These are phyloP conservation scores for Blastocladiella emersonii DNA, from an alignment of 371 early-diverging fungal genomes.

Conservation along the genomic window DNA sequence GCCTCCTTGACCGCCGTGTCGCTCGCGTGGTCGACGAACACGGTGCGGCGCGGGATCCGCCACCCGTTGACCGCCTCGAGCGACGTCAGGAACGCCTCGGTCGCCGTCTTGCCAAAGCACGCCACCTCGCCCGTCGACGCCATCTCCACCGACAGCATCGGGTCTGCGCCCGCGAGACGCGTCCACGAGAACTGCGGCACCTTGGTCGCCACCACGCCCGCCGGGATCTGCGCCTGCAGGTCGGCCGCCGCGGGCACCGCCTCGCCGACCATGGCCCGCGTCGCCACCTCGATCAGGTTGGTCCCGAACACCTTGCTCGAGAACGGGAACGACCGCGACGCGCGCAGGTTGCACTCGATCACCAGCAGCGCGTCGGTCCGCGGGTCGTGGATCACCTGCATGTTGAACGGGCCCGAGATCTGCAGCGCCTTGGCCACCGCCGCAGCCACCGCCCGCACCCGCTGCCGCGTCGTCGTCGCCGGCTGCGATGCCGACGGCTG, in stretches of 20 bases:
- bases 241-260: conserved; percentile 37
- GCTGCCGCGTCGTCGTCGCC: conserved; percentile 19
- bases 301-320: conserved; percentile 82
- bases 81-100: conserved; percentile 90
- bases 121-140: conserved; percentile 97
- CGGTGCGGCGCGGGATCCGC: too few relatives aligned
- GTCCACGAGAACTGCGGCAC: conserved; percentile 93
- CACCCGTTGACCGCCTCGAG: conserved; percentile 28
- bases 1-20: too few relatives aligned
- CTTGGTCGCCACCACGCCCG: conserved; percentile 74
- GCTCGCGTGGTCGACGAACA: too few relatives aligned
- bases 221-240: conserved; percentile 17
- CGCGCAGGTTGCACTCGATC: conserved; percentile 93
- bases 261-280: conserved; percentile 72
- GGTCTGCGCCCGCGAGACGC: conserved; percentile 88
- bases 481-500: too few relatives aligned
- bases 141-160: conserved; percentile 94
- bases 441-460: conserved; percentile 69
- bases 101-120: conserved; percentile 86
- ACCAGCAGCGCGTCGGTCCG: conserved; percentile 91
- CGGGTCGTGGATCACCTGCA: conserved; percentile 82
- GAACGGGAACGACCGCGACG: conserved; percentile 89
- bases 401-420: conserved; percentile 95
- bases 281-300: conserved; percentile 86
- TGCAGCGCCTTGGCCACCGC: conserved; percentile 82